These are phyloP conservation scores for Populus alba DNA, from an alignment of 345 rosid species.

Conservation along the genomic window DNA sequence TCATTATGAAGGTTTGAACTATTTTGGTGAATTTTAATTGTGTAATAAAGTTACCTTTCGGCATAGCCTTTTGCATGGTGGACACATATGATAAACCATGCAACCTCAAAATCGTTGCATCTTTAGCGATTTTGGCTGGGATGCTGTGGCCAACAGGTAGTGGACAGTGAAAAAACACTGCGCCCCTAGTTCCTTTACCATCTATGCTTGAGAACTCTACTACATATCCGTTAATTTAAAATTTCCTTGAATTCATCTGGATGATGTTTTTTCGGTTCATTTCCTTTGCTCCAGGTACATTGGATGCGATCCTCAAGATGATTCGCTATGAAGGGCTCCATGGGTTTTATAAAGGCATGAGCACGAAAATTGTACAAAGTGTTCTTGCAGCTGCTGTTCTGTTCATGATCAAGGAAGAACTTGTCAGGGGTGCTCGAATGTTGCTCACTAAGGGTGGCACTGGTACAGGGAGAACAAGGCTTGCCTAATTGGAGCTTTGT, in stretches of 20 bases:
- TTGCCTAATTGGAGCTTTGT: slow-evolving; percentile 21
- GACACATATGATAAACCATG: not conserved
- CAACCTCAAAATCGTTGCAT: not conserved
- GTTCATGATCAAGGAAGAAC: slow-evolving; percentile 94
- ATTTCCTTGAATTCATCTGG: not conserved
- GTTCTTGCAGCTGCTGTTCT: slow-evolving; percentile 88
- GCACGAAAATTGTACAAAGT: slow-evolving; percentile 83
- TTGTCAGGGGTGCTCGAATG: slow-evolving; percentile 59
- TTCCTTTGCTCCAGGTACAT: slow-evolving; percentile 48
- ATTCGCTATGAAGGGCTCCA: slow-evolving; percentile 71
- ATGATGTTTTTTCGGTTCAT: not conserved
- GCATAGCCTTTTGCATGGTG: not conserved
- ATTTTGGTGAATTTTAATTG: not conserved
- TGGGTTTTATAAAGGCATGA: slow-evolving; percentile 96
- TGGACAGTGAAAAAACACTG: not conserved
- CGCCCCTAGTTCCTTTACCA: not conserved
- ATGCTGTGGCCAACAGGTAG: not conserved
- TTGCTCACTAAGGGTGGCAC: slow-evolving; percentile 43
- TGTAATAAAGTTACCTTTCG: not conserved
- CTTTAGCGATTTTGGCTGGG: not conserved
- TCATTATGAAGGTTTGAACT: slow-evolving; percentile 64
- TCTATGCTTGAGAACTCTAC: not conserved
- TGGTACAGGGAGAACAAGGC: slow-evolving; percentile 30
- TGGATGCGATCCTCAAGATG: slow-evolving; percentile 87
- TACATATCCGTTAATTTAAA: not conserved